Conservation (phyloP, 441 rosid species). For the Capsella rubella region DNA sequence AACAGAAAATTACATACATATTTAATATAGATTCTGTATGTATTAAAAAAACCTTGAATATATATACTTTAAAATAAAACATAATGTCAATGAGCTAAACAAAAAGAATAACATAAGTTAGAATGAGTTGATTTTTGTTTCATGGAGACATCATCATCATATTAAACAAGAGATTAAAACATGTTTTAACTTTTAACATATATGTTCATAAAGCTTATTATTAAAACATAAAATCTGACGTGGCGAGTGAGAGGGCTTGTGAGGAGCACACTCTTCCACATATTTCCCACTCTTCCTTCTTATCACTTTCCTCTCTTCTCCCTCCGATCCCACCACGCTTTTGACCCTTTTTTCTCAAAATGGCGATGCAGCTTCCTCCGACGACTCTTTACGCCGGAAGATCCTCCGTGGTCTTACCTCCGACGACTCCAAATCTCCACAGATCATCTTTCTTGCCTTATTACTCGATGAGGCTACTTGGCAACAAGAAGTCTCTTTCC, state of each 20-base stretch:
- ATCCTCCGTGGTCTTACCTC: conserved; percentile 5
- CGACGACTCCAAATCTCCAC: not conserved
- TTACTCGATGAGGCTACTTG: conserved; percentile 25
- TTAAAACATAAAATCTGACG: conserved; percentile 8
- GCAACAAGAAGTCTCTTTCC: conserved; percentile 15
- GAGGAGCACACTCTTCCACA: conserved; percentile 41
- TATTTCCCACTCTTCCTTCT: conserved; percentile 27
- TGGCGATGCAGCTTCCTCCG: conserved; percentile 36
- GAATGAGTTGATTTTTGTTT: no score
- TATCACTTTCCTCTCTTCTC: conserved; percentile 29
- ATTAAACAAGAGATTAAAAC: no score
- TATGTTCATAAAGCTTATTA: no score
- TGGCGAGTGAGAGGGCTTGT: conserved; percentile 26
- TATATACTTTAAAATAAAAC: no score
- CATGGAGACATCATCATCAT: no score
- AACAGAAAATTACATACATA: no score
- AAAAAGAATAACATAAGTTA: no score
- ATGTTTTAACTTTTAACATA: no score
- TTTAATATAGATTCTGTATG: no score
- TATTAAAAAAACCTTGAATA: no score
- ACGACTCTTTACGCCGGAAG: conserved; percentile 28
- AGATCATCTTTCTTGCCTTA: conserved; percentile 39
- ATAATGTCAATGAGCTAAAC: no score
- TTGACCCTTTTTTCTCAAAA: not conserved
- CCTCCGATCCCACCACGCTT: conserved; percentile 23